These are phyloP conservation scores for Achaetomiella virescens DNA, from an alignment of 495 filamentous ascomycete genomes.

Conservation along the genomic window DNA sequence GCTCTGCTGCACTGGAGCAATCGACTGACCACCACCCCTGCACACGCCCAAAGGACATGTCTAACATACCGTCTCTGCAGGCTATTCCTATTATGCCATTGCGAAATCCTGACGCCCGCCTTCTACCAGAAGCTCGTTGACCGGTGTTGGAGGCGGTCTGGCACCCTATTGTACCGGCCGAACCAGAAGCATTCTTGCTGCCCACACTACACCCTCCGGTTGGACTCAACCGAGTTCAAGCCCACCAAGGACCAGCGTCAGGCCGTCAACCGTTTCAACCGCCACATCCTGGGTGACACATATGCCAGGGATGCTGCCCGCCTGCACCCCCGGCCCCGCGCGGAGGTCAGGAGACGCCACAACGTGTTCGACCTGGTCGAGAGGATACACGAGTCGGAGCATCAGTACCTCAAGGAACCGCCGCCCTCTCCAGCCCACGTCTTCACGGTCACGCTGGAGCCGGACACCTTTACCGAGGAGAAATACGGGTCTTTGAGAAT, in stretches of 20 bases:
- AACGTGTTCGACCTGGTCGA: slow-evolving; percentile 67
- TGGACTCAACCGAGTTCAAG: slow-evolving; percentile 65
- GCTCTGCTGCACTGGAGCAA: neutral
- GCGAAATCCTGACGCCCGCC: slow-evolving; percentile 59
- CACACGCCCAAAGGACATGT: neutral
- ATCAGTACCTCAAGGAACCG: slow-evolving; percentile 43
- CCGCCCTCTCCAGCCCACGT: slow-evolving; percentile 66
- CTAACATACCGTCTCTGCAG: slow-evolving; percentile 40
- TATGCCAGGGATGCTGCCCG: slow-evolving; percentile 69
- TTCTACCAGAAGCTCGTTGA: slow-evolving; percentile 81
- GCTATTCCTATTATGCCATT: slow-evolving; percentile 75
- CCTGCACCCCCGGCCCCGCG: slow-evolving; percentile 69
- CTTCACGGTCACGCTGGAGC: slow-evolving; percentile 74
- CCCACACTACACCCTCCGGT: slow-evolving; percentile 88
- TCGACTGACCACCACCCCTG: neutral
- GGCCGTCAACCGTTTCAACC: slow-evolving; percentile 85
- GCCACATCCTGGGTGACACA: slow-evolving; percentile 68
- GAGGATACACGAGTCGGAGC: slow-evolving; percentile 65
- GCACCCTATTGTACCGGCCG: slow-evolving; percentile 83
- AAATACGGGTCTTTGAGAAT: slow-evolving; percentile 81
- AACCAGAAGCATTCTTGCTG: slow-evolving; percentile 80
- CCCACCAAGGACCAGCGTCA: slow-evolving; percentile 78
- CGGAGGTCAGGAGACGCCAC: slow-evolving; percentile 69
- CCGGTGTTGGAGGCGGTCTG: slow-evolving; percentile 85
- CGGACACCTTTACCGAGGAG: slow-evolving; percentile 74